phyloP scores from a whole-genome alignment of 129 eudicot genomes.

The Pseudognaphalium luteoalbum region DNA sequence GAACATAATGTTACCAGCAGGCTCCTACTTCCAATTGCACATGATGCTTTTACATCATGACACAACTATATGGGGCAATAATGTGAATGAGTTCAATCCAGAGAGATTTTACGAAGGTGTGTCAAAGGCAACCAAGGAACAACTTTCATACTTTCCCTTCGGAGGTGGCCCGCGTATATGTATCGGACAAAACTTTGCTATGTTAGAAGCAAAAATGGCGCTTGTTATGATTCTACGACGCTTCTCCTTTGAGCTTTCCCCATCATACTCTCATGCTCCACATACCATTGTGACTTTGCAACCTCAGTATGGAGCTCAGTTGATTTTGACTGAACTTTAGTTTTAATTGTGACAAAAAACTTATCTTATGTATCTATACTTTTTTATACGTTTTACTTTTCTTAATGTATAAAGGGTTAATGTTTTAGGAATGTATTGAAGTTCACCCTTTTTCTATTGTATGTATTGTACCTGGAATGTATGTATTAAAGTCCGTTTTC shows the following conservation, averaged over 20 bases:
- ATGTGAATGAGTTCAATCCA: slow-evolving; percentile 40
- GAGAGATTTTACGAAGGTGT: slow-evolving; percentile 45
- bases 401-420: not conserved
- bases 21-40: slow-evolving; percentile 23
- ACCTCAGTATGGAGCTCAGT: slow-evolving; percentile 38
- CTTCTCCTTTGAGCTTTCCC: slow-evolving; percentile 37
- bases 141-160: slow-evolving; percentile 36
- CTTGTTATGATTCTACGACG: slow-evolving; percentile 38
- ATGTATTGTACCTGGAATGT: too few relatives aligned
- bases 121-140: slow-evolving; percentile 31
- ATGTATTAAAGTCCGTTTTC: too few relatives aligned
- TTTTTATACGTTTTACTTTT: not conserved
- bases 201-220: slow-evolving; percentile 43
- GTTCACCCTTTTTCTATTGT: too few relatives aligned
- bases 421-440: too few relatives aligned
- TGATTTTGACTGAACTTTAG: slow-evolving; percentile 30
- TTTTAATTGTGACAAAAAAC: not conserved
- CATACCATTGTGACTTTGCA: slow-evolving; percentile 33
- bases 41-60: slow-evolving; percentile 36
- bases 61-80: slow-evolving; percentile 34
- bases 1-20: slow-evolving; percentile 25
- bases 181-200: slow-evolving; percentile 36
- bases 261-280: slow-evolving; percentile 40
- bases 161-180: slow-evolving; percentile 47
- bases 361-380: not conserved